Evolutionary conservation across 305 asterid species (phyloP).

Genomic region (Ajuga reptans): DNA sequence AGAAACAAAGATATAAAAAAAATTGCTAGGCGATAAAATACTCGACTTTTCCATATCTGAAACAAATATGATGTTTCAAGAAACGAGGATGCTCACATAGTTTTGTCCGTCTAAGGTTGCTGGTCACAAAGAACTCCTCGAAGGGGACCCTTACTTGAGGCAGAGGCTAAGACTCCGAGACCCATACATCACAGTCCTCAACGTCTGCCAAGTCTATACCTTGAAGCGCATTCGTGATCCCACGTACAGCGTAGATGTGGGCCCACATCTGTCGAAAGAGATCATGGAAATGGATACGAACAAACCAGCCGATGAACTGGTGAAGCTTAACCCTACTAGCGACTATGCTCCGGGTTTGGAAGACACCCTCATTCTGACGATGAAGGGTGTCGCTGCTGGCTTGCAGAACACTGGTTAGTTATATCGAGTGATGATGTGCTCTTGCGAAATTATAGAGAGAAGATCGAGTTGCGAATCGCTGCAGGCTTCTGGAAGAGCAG

Average conservation of each 20-base stretch:
- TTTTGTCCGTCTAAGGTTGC: constrained; percentile 43
- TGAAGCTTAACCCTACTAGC: constrained; percentile 59
- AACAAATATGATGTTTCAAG: background rate
- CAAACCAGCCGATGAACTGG: constrained; percentile 61
- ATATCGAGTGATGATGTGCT: background rate
- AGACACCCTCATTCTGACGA: constrained; percentile 73
- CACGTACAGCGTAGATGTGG: constrained; percentile 41
- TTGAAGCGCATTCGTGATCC: constrained; percentile 74
- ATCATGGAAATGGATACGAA: constrained; percentile 46
- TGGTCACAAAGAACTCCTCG: constrained; percentile 59
- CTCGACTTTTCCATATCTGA: background rate
- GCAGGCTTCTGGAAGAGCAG: constrained; percentile 10
- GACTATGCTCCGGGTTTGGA: constrained; percentile 76
- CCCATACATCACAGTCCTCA: constrained; percentile 58
- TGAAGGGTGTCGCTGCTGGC: constrained; percentile 85
- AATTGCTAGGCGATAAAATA: background rate
- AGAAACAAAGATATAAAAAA: background rate
- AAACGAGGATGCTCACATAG: background rate
- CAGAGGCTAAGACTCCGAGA: constrained; percentile 69
- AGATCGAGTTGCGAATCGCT: background rate
- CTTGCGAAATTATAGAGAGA: background rate
- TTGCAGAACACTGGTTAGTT: constrained; percentile 68
- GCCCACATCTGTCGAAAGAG: constrained; percentile 54
- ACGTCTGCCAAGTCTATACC: constrained; percentile 58
- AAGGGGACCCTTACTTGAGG: constrained; percentile 77